Evolutionary conservation across 331 rosid genomes (phyloP), one percentile per base, ranked within the genome.

Genomic region (Acacia pycnantha): DNA sequence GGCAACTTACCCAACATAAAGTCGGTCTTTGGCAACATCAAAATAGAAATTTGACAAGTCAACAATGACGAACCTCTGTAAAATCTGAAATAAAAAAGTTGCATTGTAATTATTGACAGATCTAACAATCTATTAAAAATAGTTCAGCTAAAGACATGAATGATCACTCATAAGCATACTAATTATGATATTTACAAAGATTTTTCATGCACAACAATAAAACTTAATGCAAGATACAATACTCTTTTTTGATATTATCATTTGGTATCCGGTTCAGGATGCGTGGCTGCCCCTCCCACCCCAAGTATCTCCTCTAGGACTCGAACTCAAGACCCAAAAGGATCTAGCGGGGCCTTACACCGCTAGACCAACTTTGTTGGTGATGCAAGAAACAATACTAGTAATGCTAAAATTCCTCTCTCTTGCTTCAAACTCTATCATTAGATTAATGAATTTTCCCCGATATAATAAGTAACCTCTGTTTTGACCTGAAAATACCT

Each of bases 1-100:
- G 88, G 56, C 80, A 74, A 73, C 69, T 82, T 88, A 95, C 99
- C 99, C 98, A 70, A 94, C 97, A 73, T 96, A 96, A 73, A 96
- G 95, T 56, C 99, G 99, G 89, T 96, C 99, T 92, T 96, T 96
- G 77, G 98, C 98, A 58, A 92, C 94, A 84, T 96, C 99, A 54
- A 96, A 90, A 82, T 96, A 96, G 89, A 96, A 96, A 82, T 89
- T 96, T 68, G 99, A 96, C 47, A 96, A 90, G 92, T 93, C 99
- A 81, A 96, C 97, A 69, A 96, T 91, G 79, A 92, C 97, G 82
- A 96, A 96, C 85, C 97, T 89, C 89, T 96, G 99, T 76, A 93
- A 87, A 84, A 90, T 90, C 99, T 96, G 98, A 81, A 85, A 81
- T 46, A 56, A 47, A 24, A 65, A 70, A 50, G 70, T 37, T 6